phyloP scores from a whole-genome alignment of 2,329 filamentous ascomycete genomes.

The Fusarium compactum region DNA sequence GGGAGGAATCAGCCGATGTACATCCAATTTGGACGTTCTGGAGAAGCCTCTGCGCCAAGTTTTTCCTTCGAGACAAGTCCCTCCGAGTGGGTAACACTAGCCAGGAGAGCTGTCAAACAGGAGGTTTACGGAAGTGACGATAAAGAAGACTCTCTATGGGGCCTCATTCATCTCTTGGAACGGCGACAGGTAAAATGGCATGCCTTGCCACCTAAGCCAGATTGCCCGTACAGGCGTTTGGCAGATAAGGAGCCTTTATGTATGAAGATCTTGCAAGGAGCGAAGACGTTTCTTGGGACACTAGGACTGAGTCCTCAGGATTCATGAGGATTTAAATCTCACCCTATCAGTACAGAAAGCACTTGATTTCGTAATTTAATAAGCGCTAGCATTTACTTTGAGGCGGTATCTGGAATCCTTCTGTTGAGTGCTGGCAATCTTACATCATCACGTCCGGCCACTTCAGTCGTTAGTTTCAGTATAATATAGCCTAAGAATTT shows the following conservation, averaged over 20 bases:
- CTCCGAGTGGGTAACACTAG: neutral
- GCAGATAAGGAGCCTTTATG: slow-evolving; percentile 2
- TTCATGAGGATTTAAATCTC: neutral
- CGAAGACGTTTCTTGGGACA: neutral
- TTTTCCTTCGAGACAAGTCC: neutral
- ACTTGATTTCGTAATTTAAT: neutral
- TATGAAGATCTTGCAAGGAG: slow-evolving; percentile 2
- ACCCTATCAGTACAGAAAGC: neutral
- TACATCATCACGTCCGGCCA: neutral
- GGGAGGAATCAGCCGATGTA: neutral
- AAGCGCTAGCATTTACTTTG: neutral
- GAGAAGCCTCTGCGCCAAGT: fast-evolving
- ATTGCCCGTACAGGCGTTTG: neutral
- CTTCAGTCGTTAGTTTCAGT: neutral
- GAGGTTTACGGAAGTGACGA: neutral
- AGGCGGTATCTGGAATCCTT: neutral
- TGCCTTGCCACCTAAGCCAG: neutral
- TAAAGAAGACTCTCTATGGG: neutral
- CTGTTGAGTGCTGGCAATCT: neutral
- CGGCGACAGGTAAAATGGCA: neutral
- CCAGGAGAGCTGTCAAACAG: neutral
- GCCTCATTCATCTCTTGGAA: neutral
- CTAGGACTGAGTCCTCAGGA: neutral
- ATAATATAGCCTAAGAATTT: neutral
- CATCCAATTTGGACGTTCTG: neutral